Conservation (phyloP, 805 yeast genomes). For the Candida jianshihensis region DNA sequence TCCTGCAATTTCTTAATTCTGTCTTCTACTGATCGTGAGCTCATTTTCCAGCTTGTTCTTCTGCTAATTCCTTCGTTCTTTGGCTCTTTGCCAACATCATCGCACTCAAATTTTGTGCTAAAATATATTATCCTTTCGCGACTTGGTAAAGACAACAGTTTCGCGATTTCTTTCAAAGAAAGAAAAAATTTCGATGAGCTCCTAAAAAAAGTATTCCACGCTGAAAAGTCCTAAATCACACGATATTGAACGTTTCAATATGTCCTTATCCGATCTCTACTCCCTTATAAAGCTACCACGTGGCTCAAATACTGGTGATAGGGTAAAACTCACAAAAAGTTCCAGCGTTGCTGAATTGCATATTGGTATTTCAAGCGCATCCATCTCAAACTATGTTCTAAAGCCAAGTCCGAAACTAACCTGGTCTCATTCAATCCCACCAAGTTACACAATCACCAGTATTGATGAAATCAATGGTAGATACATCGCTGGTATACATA, state of each 20-base stretch:
- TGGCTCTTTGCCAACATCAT: too few relatives aligned
- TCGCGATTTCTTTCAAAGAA: background rate
- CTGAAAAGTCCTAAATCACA: too few relatives aligned
- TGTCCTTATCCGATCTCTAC: slow-evolving; percentile 21
- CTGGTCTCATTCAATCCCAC: slow-evolving; percentile 47
- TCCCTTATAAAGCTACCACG: slow-evolving; percentile 20
- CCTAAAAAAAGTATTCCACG: too few relatives aligned
- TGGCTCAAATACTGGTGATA: slow-evolving; percentile 13
- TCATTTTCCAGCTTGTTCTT: background rate
- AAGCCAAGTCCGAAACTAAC: slow-evolving; percentile 45
- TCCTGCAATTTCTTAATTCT: slow-evolving; percentile 21
- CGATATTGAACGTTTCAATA: too few relatives aligned
- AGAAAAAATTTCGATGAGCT: slow-evolving; percentile 4
- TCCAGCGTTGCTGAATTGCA: slow-evolving; percentile 14
- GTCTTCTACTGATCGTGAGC: slow-evolving; percentile 3
- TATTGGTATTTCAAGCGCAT: slow-evolving; percentile 23
- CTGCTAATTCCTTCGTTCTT: background rate
- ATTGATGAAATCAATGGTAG: slow-evolving; percentile 8
- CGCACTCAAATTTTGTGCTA: too few relatives aligned
- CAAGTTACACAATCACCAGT: slow-evolving; percentile 31
- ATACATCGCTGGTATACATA: slow-evolving; percentile 13
- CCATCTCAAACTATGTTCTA: slow-evolving; percentile 30
- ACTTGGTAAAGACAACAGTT: background rate
- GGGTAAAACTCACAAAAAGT: slow-evolving; percentile 9
- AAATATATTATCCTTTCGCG: too few relatives aligned